Evolutionary conservation across 192 early-diverging fungal species (phyloP).

Genomic region (Mortierella antarctica): DNA sequence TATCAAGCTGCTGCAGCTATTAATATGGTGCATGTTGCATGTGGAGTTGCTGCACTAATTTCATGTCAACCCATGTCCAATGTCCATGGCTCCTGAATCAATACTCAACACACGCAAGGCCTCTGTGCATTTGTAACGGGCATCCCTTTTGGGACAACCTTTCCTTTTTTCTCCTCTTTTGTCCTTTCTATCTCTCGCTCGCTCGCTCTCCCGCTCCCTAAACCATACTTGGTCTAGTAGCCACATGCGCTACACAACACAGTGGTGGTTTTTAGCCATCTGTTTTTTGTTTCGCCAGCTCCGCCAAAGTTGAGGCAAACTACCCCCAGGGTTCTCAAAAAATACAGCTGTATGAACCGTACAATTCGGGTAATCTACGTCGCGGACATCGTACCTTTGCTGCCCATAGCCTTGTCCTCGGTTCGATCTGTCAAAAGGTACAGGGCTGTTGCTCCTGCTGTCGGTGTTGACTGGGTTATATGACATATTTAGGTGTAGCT

Average conservation of each 20-base stretch:
- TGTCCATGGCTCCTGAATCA: not conserved
- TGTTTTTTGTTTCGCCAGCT: not conserved
- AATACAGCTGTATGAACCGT: not conserved
- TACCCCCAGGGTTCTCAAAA: not conserved
- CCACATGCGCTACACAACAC: not conserved
- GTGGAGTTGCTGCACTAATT: no score
- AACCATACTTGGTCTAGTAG: not conserved
- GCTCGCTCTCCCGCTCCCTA: not conserved
- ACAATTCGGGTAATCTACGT: not conserved
- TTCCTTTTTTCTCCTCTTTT: slow-evolving; percentile 1
- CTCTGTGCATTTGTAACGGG: not conserved
- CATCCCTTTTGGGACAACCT: not conserved
- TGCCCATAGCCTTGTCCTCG: slow-evolving; percentile 12
- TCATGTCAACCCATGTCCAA: no score
- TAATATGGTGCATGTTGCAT: no score
- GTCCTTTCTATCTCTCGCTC: not conserved
- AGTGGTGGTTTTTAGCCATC: not conserved
- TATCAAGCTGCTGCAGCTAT: not conserved
- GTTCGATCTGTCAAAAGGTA: not conserved
- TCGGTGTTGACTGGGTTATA: slow-evolving; percentile 26
- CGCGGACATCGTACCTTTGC: slow-evolving; percentile 2
- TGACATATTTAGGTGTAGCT: slow-evolving; percentile 6
- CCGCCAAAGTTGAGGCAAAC: no score
- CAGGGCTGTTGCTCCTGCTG: slow-evolving; percentile 42
- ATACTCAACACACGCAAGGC: not conserved